These are phyloP conservation scores for Calonectria hongkongensis DNA, from an alignment of 2,329 filamentous ascomycete genomes.

Conservation along the genomic window DNA sequence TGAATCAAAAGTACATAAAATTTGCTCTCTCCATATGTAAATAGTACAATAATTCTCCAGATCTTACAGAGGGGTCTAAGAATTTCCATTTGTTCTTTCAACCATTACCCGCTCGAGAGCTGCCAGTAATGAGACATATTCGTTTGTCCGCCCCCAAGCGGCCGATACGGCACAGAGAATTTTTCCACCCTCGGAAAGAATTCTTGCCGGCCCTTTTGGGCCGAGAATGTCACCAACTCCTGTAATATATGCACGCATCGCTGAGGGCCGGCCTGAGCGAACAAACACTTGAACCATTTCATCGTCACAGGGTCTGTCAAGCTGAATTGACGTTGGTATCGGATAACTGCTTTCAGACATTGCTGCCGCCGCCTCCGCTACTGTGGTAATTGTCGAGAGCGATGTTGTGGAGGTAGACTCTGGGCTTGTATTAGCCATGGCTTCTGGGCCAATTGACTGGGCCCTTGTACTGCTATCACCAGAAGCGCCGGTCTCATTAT, in stretches of 20 bases:
- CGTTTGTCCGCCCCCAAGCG: conserved; percentile 46
- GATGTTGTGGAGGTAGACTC: conserved; percentile 15
- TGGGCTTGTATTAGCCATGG: conserved; percentile 1
- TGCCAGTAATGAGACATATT: conserved; percentile 29
- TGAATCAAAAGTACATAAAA: neutral
- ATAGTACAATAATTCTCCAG: neutral
- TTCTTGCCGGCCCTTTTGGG: conserved; percentile 41
- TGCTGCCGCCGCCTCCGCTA: conserved; percentile 8
- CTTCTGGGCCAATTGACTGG: conserved; percentile 19
- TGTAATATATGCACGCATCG: conserved; percentile 70
- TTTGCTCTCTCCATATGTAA: neutral
- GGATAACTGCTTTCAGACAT: conserved; percentile 19
- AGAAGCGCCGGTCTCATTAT: conserved; percentile 29
- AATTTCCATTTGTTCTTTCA: conserved; percentile 9
- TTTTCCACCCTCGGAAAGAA: conserved; percentile 49
- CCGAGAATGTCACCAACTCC: conserved; percentile 70
- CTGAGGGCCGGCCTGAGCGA: conserved; percentile 61
- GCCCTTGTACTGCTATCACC: neutral
- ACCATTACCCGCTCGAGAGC: conserved; percentile 23
- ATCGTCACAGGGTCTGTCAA: conserved; percentile 75
- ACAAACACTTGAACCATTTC: conserved; percentile 75
- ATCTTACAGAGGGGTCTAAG: neutral
- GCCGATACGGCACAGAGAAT: conserved; percentile 42
- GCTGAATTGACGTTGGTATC: conserved; percentile 66
- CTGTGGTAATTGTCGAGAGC: conserved; percentile 4